phyloP scores from a whole-genome alignment of 768 basidiomycete species.

The Omphalotus guepiniiformis region DNA sequence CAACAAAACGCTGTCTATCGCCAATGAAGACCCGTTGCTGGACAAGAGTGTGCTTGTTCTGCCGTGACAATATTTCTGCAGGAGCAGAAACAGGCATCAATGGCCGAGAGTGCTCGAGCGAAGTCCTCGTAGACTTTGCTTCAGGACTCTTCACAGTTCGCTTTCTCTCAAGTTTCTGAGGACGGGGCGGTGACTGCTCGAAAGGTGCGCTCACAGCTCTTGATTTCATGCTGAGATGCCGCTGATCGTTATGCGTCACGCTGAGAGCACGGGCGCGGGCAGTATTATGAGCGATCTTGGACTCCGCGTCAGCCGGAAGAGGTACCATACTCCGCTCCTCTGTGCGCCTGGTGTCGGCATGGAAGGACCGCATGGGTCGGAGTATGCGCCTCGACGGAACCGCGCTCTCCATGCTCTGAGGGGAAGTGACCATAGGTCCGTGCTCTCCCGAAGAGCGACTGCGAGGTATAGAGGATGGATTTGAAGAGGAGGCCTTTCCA shows the following conservation, averaged over 20 bases:
- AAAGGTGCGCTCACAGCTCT: neutral
- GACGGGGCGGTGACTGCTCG: neutral
- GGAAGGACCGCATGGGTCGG: slow-evolving; percentile 59
- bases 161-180: slow-evolving; percentile 1
- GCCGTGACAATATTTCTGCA: slow-evolving; percentile 26
- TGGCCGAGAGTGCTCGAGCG: slow-evolving; percentile 9
- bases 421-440: neutral
- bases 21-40: slow-evolving; percentile 78
- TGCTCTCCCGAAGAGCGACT: neutral
- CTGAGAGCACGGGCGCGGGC: slow-evolving; percentile 25
- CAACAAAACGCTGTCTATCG: slow-evolving; percentile 70
- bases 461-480: neutral
- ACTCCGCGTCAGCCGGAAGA: slow-evolving; percentile 27
- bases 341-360: slow-evolving; percentile 16
- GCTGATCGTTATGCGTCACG: slow-evolving; percentile 18
- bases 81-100: slow-evolving; percentile 32
- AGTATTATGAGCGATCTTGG: slow-evolving; percentile 31
- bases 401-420: neutral
- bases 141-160: slow-evolving; percentile 9
- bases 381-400: neutral
- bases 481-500: neutral
- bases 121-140: slow-evolving; percentile 18
- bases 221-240: slow-evolving; percentile 1
- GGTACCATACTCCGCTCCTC: slow-evolving; percentile 19
- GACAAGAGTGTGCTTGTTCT: slow-evolving; percentile 13